These are phyloP conservation scores for Chenopodium album DNA, from an alignment of 148 eudicot species.

Conservation along the genomic window DNA sequence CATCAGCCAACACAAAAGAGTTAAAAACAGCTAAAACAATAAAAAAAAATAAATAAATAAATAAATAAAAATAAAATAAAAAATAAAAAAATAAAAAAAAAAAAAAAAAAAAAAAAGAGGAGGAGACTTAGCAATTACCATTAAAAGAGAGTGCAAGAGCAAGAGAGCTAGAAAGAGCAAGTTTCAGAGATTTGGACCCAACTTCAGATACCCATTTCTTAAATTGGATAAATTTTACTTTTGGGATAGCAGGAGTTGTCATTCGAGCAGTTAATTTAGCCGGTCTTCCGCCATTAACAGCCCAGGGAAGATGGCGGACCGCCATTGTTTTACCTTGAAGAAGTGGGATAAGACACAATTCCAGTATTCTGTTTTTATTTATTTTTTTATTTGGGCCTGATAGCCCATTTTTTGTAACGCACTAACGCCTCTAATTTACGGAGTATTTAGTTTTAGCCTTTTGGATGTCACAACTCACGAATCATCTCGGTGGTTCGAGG, in stretches of 20 bases:
- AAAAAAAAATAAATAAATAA: too few relatives aligned
- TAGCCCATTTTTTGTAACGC: too few relatives aligned
- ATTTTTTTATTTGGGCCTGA: too few relatives aligned
- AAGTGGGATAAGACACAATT: constrained; percentile 2
- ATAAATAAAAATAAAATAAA: too few relatives aligned
- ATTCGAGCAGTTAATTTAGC: neutral
- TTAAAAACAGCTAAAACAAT: neutral
- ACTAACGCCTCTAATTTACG: too few relatives aligned
- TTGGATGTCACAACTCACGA: too few relatives aligned
- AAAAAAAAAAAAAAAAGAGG: neutral
- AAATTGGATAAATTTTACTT: constrained; percentile 26
- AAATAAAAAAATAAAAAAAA: too few relatives aligned
- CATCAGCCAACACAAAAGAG: neutral
- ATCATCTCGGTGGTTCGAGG: too few relatives aligned
- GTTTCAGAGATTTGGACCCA: constrained; percentile 45
- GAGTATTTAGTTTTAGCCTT: too few relatives aligned
- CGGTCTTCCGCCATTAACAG: constrained; percentile 15
- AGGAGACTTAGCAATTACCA: constrained; percentile 28
- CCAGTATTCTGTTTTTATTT: neutral
- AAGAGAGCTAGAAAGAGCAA: constrained; percentile 63
- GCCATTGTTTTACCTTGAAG: constrained; percentile 20
- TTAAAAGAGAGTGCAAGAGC: constrained; percentile 58
- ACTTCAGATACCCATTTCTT: constrained; percentile 46
- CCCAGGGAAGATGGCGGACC: constrained; percentile 22
- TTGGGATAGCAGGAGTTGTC: neutral